Conservation (phyloP, 148 eudicot species). For the Cornus suecica region DNA sequence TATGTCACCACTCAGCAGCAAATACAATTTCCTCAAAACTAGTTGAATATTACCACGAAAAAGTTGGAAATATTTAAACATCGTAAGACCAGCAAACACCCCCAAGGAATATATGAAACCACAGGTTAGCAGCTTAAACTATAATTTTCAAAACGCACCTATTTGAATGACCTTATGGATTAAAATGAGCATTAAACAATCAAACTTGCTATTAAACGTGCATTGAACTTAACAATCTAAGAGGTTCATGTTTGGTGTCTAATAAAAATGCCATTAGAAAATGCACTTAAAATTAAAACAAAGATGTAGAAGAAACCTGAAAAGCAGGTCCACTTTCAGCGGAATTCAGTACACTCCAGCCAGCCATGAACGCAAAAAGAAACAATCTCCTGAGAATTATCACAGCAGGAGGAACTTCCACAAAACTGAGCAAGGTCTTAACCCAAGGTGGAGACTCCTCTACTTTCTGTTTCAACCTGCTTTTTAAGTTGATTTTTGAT, state of each 20-base stretch:
- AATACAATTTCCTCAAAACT: not conserved
- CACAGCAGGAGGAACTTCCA: conserved; percentile 77
- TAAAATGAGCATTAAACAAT: not conserved
- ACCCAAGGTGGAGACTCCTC: conserved; percentile 98
- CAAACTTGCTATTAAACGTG: not conserved
- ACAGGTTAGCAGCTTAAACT: not conserved
- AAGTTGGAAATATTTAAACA: not conserved
- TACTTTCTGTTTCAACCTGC: conserved; percentile 79
- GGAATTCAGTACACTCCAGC: conserved; percentile 93
- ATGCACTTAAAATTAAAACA: not conserved
- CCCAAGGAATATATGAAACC: not conserved
- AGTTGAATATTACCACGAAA: not conserved
- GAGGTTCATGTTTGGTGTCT: not conserved
- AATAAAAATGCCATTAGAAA: not conserved
- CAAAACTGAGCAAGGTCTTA: conserved; percentile 72
- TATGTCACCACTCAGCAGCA: not conserved
- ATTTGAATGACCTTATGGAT: not conserved
- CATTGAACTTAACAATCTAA: not conserved
- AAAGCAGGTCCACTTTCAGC: conserved; percentile 97
- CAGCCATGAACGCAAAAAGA: conserved; percentile 80
- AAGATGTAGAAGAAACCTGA: conserved; percentile 50
- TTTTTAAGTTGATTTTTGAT: conserved; percentile 83
- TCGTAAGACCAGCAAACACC: not conserved
- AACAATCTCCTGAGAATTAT: conserved; percentile 81
- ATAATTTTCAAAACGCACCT: not conserved